Percentiles rank a stretch among this genome's conserved stretches.
Evolutionary conservation across 805 yeast genomes (phyloP).

Genomic region (Pichia kluyveri): DNA sequence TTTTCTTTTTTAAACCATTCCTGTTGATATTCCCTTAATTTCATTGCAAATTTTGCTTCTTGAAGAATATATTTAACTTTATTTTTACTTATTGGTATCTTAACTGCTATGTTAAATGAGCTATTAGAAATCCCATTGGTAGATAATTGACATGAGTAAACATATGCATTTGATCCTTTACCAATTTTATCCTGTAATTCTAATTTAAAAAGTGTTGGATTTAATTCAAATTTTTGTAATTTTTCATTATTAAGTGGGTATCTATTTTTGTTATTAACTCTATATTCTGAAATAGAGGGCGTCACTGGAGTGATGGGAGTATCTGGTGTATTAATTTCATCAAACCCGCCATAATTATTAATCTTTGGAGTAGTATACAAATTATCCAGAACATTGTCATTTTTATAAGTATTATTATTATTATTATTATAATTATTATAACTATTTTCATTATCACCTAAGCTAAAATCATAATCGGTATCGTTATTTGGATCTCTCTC

Average conservation of each 20-base stretch:
- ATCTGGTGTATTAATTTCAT: not conserved
- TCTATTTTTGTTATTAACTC: not conserved
- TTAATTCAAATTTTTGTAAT: conserved; percentile 15
- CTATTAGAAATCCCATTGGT: conserved; percentile 6
- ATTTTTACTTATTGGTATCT: conserved; percentile 21
- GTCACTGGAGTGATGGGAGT: conserved; percentile 4
- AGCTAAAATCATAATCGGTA: not conserved
- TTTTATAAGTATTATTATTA: not conserved
- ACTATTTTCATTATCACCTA: not conserved
- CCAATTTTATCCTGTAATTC: conserved; percentile 16
- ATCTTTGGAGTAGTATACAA: conserved; percentile 4
- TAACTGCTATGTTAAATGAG: conserved; percentile 17
- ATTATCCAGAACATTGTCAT: not conserved
- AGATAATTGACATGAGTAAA: conserved; percentile 15
- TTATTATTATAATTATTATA: not conserved
- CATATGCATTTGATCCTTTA: conserved; percentile 24
- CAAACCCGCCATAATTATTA: not conserved
- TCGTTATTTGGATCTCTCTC: not conserved
- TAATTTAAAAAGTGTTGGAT: conserved; percentile 14
- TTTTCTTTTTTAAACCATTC: conserved; percentile 8
- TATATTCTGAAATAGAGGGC: not conserved
- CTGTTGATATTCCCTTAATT: conserved; percentile 14
- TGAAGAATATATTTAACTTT: conserved; percentile 19
- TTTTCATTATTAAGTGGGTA: conserved; percentile 12
- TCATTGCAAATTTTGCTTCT: conserved; percentile 19